Conservation (phyloP, 148 eudicot species). For the Vaccinium macrocarpon region DNA sequence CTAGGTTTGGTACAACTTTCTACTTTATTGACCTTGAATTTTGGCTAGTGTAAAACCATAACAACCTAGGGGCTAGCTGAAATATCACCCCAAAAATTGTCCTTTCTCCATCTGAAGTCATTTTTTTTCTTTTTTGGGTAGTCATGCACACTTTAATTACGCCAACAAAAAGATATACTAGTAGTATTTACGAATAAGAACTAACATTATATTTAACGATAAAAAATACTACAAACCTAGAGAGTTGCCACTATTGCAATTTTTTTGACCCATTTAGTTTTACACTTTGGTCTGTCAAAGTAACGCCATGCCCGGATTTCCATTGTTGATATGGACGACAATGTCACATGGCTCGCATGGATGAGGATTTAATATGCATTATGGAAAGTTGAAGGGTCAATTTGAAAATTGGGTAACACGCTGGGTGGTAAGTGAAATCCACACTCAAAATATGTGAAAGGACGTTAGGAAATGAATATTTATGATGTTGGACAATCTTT, state of each 20-base stretch:
- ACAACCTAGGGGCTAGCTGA: neutral
- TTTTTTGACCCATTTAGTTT: no score
- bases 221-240: no score
- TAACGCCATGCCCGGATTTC: no score
- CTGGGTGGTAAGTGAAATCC: neutral
- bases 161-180: neutral
- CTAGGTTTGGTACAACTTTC: neutral
- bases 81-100: neutral
- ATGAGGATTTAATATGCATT: neutral
- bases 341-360: neutral
- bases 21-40: neutral
- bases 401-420: neutral
- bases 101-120: neutral
- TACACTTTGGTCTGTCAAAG: no score
- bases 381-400: neutral
- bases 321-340: no score
- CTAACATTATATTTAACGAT: neutral
- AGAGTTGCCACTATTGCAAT: neutral
- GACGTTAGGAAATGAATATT: neutral
- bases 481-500: neutral
- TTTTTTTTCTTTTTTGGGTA: neutral
- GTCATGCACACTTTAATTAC: neutral
- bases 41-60: neutral
- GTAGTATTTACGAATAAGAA: neutral
- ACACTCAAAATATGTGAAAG: neutral